Evolutionary conservation across 306 rosid genomes (phyloP).

Genomic region (Sicyos baderoa): DNA sequence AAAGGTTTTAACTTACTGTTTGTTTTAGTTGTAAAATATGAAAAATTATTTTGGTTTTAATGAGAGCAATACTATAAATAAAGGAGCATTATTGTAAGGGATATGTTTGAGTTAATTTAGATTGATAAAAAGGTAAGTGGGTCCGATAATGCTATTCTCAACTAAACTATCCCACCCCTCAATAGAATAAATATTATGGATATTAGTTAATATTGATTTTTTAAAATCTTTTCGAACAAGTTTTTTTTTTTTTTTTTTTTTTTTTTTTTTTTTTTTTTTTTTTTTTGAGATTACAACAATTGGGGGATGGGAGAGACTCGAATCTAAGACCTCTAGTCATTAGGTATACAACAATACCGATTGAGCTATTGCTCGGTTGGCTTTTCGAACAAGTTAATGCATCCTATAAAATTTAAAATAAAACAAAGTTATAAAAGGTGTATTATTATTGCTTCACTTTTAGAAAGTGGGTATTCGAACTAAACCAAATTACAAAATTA

Average conservation of each 20-base stretch:
- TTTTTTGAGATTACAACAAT: too few species aligned
- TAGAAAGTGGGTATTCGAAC: neutral
- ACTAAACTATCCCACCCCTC: neutral
- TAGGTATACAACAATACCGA: too few species aligned
- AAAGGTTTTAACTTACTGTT: neutral
- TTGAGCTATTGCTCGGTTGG: too few species aligned
- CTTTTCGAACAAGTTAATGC: too few species aligned
- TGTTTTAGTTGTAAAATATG: neutral
- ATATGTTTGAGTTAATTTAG: neutral
- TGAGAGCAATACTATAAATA: neutral
- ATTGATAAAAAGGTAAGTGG: neutral
- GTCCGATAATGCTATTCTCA: neutral
- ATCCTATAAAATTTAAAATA: too few species aligned
- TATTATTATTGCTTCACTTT: neutral
- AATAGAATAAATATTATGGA: neutral
- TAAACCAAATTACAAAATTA: neutral
- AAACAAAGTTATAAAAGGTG: neutral
- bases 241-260: too few species aligned
- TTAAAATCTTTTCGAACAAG: too few species aligned
- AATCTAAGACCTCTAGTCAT: too few species aligned
- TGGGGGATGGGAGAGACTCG: too few species aligned
- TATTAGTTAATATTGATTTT: neutral
- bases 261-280: too few species aligned
- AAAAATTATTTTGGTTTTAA: neutral
- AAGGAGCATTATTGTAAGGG: neutral